Conservation (phyloP, 768 basidiomycete genomes). For the Suillus americanus region DNA sequence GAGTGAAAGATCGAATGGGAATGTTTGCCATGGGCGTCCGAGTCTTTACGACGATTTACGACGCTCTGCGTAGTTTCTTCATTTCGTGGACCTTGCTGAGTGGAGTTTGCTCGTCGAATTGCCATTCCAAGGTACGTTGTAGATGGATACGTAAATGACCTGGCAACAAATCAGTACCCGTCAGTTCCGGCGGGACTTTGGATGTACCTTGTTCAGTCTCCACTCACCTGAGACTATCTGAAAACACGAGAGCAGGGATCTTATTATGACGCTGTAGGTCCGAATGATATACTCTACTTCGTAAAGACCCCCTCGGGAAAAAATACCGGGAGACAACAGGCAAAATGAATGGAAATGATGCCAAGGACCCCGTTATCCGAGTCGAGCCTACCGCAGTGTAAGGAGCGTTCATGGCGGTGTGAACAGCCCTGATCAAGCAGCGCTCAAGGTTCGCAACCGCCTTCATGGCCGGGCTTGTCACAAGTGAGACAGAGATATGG, state of each 20-base stretch:
- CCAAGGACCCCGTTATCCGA: slow-evolving; percentile 4
- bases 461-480: background rate
- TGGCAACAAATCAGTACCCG: slow-evolving; percentile 13
- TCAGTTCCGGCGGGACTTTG: background rate
- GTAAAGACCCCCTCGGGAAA: background rate
- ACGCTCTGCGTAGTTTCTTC: slow-evolving; percentile 26
- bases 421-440: slow-evolving; percentile 3
- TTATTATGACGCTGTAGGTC: background rate
- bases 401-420: background rate
- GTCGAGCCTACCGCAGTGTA: background rate
- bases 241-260: background rate
- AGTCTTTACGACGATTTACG: slow-evolving; percentile 39
- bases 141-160: slow-evolving; percentile 10
- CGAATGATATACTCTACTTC: background rate
- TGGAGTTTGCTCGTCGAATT: slow-evolving; percentile 20
- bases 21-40: slow-evolving; percentile 37
- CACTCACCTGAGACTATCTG: slow-evolving; percentile 1
- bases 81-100: slow-evolving; percentile 16
- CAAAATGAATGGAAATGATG: background rate
- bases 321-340: background rate
- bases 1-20: slow-evolving; percentile 67
- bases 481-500: background rate
- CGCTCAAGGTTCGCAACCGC: background rate
- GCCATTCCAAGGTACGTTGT: slow-evolving; percentile 19
- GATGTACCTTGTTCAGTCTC: slow-evolving; percentile 7